Percentiles rank a stretch among this genome's conserved stretches.
These are phyloP conservation scores for Samsoniella hepiali DNA, from an alignment of 2,329 filamentous ascomycete genomes.

Conservation along the genomic window DNA sequence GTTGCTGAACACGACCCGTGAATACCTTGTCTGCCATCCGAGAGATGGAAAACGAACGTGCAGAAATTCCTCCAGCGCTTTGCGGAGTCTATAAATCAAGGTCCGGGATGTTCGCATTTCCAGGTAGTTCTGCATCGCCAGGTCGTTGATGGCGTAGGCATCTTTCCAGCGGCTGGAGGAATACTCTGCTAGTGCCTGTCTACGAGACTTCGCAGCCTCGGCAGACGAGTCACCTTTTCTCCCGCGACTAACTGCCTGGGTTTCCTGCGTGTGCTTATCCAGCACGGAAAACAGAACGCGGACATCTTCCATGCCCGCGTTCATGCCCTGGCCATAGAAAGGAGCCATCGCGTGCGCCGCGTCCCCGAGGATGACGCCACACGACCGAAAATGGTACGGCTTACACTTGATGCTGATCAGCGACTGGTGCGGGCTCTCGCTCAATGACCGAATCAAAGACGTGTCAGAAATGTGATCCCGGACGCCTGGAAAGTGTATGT, in stretches of 20 bases:
- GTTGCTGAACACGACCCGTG: slow-evolving; percentile 88
- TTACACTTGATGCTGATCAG: slow-evolving; percentile 90
- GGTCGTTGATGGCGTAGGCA: slow-evolving; percentile 84
- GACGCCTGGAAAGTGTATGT: slow-evolving; percentile 82
- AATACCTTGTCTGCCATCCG: slow-evolving; percentile 91
- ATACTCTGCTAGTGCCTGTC: slow-evolving; percentile 70
- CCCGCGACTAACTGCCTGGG: background rate
- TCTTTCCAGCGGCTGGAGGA: slow-evolving; percentile 70
- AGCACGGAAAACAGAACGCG: slow-evolving; percentile 79
- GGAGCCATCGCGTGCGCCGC: slow-evolving; percentile 97
- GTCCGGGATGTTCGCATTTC: slow-evolving; percentile 91
- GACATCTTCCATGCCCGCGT: slow-evolving; percentile 92
- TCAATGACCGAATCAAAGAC: slow-evolving; percentile 72
- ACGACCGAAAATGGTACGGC: slow-evolving; percentile 79
- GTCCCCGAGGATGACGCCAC: slow-evolving; percentile 84
- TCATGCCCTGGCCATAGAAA: slow-evolving; percentile 98
- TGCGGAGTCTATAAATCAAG: slow-evolving; percentile 73
- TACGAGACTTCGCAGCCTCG: slow-evolving; percentile 51
- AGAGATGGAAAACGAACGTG: slow-evolving; percentile 70
- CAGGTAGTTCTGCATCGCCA: slow-evolving; percentile 85
- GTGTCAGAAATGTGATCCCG: slow-evolving; percentile 64
- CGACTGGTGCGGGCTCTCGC: slow-evolving; percentile 80
- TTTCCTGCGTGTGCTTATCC: slow-evolving; percentile 55
- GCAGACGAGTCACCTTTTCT: slow-evolving; percentile 27
- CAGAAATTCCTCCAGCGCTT: slow-evolving; percentile 80